Evolutionary conservation across 768 basidiomycete genomes (phyloP).

Genomic region (Nidula microcarpa): DNA sequence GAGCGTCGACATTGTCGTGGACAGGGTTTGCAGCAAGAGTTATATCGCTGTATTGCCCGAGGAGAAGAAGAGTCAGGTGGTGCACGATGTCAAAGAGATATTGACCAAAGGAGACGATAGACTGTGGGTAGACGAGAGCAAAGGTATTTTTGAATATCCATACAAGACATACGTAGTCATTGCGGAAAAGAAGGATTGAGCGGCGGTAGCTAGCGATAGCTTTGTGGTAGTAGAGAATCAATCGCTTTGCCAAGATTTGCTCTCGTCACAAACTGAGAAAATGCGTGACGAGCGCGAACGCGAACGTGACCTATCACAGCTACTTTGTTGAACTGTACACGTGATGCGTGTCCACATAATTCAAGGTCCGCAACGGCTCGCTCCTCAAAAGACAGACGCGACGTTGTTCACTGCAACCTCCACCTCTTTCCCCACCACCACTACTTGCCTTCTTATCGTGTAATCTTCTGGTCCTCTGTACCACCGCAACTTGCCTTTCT

Average conservation of each 20-base stretch:
- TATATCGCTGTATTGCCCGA: constrained; percentile 68
- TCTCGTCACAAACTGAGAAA: neutral
- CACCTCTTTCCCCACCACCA: constrained; percentile 12
- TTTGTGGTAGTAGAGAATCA: no score
- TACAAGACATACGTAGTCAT: constrained; percentile 68
- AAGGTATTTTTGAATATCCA: constrained; percentile 77
- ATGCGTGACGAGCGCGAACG: constrained; percentile 3
- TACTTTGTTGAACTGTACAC: constrained; percentile 2
- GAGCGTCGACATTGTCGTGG: constrained; percentile 52
- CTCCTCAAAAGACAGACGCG: constrained; percentile 18
- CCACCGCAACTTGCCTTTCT: neutral
- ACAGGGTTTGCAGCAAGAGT: constrained; percentile 80
- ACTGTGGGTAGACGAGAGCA: constrained; percentile 71
- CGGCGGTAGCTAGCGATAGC: no score
- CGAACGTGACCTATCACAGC: neutral
- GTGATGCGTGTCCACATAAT: constrained; percentile 19
- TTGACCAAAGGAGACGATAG: constrained; percentile 57
- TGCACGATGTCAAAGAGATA: constrained; percentile 48
- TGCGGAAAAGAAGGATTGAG: constrained; percentile 21
- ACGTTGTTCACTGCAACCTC: constrained; percentile 14
- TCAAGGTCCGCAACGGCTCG: constrained; percentile 35
- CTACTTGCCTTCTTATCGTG: neutral
- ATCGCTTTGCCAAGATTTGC: neutral
- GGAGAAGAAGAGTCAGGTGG: constrained; percentile 53
- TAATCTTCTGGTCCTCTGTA: neutral